Conservation (phyloP, 306 rosid genomes). For the Begonia loranthoides region DNA sequence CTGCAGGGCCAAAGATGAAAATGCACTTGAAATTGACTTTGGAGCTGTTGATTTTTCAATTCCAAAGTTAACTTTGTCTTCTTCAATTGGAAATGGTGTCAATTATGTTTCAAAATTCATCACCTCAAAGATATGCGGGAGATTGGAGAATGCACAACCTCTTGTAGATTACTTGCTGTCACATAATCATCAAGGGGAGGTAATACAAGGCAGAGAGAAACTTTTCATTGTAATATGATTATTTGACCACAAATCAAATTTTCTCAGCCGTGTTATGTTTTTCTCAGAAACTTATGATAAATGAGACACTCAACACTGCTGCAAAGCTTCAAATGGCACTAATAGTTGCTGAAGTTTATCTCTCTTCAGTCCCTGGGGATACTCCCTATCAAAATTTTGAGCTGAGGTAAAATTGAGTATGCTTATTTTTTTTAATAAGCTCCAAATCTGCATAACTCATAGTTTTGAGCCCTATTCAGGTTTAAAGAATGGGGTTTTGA, state of each 20-base stretch:
- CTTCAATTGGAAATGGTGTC: slow-evolving; percentile 84
- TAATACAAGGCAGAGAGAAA: slow-evolving; percentile 15
- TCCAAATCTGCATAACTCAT: background rate
- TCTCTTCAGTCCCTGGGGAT: slow-evolving; percentile 39
- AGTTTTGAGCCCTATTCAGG: slow-evolving; percentile 23
- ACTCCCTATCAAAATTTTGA: slow-evolving; percentile 48
- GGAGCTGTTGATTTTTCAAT: slow-evolving; percentile 49
- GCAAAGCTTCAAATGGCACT: slow-evolving; percentile 64
- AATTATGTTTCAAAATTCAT: slow-evolving; percentile 42
- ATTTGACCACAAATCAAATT: too few relatives aligned
- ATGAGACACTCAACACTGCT: slow-evolving; percentile 43
- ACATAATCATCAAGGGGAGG: slow-evolving; percentile 55
- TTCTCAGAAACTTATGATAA: slow-evolving; percentile 53
- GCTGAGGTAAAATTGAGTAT: slow-evolving; percentile 27
- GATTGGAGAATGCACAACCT: slow-evolving; percentile 44
- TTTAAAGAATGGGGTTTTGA: slow-evolving; percentile 89
- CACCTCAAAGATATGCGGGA: slow-evolving; percentile 38
- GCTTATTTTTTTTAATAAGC: background rate
- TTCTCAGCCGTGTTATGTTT: too few relatives aligned
- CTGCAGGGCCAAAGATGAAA: slow-evolving; percentile 72
- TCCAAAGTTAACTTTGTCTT: slow-evolving; percentile 51
- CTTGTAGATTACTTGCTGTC: slow-evolving; percentile 68
- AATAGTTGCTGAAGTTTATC: slow-evolving; percentile 47
- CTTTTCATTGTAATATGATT: too few relatives aligned
- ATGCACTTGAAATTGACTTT: slow-evolving; percentile 77